These are phyloP conservation scores for Cryptococcus jaspeensis DNA, from an alignment of 1,284 basidiomycete genomes.

Conservation along the genomic window DNA sequence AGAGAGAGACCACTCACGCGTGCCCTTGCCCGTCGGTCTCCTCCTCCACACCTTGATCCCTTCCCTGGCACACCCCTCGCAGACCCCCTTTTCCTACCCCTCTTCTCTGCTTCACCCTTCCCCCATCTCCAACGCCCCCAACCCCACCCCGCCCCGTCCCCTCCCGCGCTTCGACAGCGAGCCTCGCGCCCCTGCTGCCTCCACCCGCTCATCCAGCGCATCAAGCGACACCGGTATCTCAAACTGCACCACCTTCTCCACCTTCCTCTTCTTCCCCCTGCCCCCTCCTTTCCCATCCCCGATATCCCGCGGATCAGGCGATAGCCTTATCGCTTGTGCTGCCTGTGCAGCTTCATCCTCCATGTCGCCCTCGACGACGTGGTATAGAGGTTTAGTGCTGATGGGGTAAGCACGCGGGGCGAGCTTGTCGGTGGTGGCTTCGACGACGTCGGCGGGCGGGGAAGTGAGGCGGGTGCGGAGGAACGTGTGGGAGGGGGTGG, in stretches of 20 bases:
- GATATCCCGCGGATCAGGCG: conserved; percentile 7
- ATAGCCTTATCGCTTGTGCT: not conserved
- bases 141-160: conserved; percentile 4
- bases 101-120: conserved; percentile 15
- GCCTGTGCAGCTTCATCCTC: conserved; percentile 13
- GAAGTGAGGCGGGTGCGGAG: conserved; percentile 24
- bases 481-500: conserved; percentile 24
- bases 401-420: conserved; percentile 40
- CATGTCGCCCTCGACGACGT: conserved; percentile 18
- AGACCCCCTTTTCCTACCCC: conserved; percentile 27
- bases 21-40: conserved; percentile 39
- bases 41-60: conserved; percentile 43
- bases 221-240: conserved; percentile 47
- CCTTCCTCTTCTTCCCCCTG: conserved; percentile 17
- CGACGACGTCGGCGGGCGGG: conserved; percentile 21
- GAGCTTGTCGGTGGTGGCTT: conserved; percentile 39
- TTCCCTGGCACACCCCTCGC: conserved; percentile 40
- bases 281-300: conserved; percentile 9
- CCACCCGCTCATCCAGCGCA: conserved; percentile 43
- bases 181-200: conserved; percentile 30
- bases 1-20: conserved; percentile 41
- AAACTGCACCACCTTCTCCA: conserved; percentile 37
- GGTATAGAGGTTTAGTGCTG: conserved; percentile 38
- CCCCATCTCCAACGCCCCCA: conserved; percentile 6
- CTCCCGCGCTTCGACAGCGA: conserved; percentile 5